A percentile compares a stretch with the other conserved stretches of the same genome.
Conservation (phyloP, 163 green algal genomes). For the Chloromonas sp. region DNA sequence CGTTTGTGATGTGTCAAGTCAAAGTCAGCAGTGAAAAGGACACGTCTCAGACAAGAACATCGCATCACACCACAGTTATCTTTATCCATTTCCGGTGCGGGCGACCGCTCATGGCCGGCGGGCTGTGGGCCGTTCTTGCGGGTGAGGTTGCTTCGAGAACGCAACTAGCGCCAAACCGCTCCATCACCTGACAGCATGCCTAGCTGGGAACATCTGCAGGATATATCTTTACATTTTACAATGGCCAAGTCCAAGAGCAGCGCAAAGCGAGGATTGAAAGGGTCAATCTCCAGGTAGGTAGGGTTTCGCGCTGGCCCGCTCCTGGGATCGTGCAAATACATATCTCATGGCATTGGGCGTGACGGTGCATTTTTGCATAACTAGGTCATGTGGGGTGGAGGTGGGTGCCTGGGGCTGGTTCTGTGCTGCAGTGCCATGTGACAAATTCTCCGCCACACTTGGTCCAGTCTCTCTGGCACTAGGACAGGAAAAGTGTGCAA, state of each 20-base stretch:
- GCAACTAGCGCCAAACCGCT: too few species aligned
- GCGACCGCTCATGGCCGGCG: too few species aligned
- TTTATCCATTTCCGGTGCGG: too few species aligned
- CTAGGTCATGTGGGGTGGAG: neutral
- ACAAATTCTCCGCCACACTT: neutral
- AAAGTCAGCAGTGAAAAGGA: too few species aligned
- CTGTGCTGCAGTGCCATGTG: neutral
- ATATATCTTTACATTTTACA: constrained; percentile 71
- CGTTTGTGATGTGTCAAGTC: too few species aligned
- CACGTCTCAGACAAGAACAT: too few species aligned
- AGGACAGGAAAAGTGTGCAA: too few species aligned
- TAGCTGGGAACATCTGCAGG: neutral
- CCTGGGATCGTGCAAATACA: neutral
- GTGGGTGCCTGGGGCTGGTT: neutral
- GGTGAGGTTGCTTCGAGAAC: too few species aligned
- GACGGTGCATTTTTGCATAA: neutral
- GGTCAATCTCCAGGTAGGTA: constrained; percentile 70
- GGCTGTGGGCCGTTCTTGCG: too few species aligned
- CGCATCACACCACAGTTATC: too few species aligned
- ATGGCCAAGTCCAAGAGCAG: constrained; percentile 71
- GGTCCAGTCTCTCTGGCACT: neutral
- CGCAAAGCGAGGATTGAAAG: constrained; percentile 80
- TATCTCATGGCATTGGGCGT: neutral
- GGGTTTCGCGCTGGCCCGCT: neutral
- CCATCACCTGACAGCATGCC: too few species aligned